These are phyloP conservation scores for Eucalyptus marginata DNA, from an alignment of 345 rosid genomes.

Conservation along the genomic window DNA sequence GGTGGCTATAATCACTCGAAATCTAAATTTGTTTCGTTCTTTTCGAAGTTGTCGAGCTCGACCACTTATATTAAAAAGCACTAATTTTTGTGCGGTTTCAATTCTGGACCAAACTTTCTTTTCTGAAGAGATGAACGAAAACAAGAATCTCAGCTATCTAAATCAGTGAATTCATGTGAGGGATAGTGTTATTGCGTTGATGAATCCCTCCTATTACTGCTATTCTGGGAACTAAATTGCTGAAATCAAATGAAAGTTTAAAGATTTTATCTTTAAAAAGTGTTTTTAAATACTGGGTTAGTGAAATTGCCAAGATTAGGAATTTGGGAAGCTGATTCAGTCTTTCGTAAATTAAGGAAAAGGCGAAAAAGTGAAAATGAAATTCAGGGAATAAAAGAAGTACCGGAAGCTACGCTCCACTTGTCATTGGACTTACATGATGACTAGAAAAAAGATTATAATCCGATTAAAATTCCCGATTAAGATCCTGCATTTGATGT, in stretches of 20 bases:
- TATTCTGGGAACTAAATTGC: background rate
- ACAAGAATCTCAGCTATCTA: background rate
- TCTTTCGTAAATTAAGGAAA: background rate
- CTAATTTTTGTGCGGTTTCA: background rate
- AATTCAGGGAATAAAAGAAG: background rate
- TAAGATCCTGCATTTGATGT: background rate
- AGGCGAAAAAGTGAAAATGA: background rate
- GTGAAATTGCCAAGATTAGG: background rate
- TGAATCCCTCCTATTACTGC: background rate
- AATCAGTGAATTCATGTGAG: background rate
- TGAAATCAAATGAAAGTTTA: background rate
- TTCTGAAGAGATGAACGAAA: background rate
- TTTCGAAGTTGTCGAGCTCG: background rate
- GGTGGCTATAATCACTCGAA: constrained; percentile 1
- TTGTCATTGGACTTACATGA: background rate
- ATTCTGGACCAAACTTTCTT: background rate
- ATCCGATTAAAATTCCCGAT: background rate
- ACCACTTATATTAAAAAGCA: background rate
- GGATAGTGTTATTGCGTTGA: background rate
- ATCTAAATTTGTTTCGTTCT: background rate
- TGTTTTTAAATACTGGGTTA: background rate
- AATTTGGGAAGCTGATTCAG: background rate
- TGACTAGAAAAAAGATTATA: background rate
- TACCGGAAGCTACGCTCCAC: background rate
- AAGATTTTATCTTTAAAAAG: no score